Base-by-base conservation (phyloP, 2,329 filamentous ascomycete genomes). In the Cyphellophora attinorum region DNA sequence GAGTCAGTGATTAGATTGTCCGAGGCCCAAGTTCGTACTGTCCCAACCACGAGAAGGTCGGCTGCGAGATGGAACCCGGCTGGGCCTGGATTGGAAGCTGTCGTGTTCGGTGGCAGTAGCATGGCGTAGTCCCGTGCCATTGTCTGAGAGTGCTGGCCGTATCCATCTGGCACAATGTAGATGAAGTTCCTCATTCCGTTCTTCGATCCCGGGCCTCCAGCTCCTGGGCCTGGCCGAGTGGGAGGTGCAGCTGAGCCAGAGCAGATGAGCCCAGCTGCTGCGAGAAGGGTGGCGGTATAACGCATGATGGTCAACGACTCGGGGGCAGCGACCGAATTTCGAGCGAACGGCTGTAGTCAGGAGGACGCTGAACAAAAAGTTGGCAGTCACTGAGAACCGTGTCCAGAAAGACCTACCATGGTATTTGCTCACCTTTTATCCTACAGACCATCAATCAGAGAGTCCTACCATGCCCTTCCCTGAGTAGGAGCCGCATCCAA, bases 1-100 rank as follows among this genome's bases (percentile, higher is more conserved):
- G 21, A 25, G 21, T 25, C 21, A n/a, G 21, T 25, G 21, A 25
- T 25, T 8, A 25, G 21, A n/a, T 25, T 25, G 21, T 25, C 21
- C 21, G 21, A 25, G n/a, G 21, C 21, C 21, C 21, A 25, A n/a
- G 21, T 25, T 8, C 21, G 21, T 8, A 25, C 21, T 8, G 21
- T 25, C 8, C 21, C 21, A 25, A 25, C 21, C 8, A 25, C 21
- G 21, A 25, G n/a, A 8, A 8, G 8, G 21, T 25, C 21, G 21
- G 21, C 21, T 8, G 8, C 21, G 8, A 25, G 21, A 8, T 25
- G 8, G 21, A 25, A 25, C 8, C 21, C n/a, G 8, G 21, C 8
- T n/a, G 21, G 21, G 21, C 21, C 21, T 8, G 21, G 21, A n/a
- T 25, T 25, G 21, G 8, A 8, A n/a, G 21, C 21, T 8, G 8